A percentile compares a stretch with the other conserved stretches of the same genome.
Conservation (phyloP, 345 rosid genomes). For the Brassica juncea region DNA sequence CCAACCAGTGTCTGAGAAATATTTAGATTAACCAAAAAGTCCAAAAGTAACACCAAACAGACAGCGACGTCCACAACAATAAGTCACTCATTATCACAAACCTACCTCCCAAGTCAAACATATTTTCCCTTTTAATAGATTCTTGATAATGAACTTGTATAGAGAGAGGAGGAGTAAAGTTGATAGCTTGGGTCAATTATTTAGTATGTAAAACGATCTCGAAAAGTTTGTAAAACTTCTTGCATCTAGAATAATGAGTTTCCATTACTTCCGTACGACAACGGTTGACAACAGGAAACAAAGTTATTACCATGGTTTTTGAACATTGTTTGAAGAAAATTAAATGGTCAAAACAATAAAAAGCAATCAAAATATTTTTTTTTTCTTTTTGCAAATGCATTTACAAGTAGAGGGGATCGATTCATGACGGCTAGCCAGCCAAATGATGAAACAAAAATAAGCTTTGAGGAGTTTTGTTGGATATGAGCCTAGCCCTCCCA, state of each 20-base stretch:
- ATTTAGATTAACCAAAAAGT: conserved; percentile 15
- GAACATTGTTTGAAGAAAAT: neutral
- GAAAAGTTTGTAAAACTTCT: neutral
- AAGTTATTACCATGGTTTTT: neutral
- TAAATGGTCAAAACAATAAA: neutral
- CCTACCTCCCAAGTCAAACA: conserved; percentile 35
- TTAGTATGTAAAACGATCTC: neutral
- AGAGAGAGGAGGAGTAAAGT: neutral
- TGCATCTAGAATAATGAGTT: neutral
- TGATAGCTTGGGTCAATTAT: conserved; percentile 4
- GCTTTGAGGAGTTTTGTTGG: neutral
- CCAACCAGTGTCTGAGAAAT: neutral
- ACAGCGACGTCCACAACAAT: conserved; percentile 24
- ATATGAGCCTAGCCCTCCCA: too few species aligned
- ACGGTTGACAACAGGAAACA: neutral
- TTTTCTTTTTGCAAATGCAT: neutral
- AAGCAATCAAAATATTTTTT: neutral
- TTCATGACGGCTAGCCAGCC: neutral
- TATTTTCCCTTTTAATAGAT: neutral
- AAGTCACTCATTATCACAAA: conserved; percentile 12
- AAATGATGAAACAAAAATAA: neutral
- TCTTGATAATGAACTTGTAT: conserved; percentile 8
- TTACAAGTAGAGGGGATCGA: neutral
- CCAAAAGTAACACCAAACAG: conserved; percentile 30
- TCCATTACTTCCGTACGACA: neutral